A percentile compares a stretch with the other conserved stretches of the same genome.
Conservation (phyloP, 2,329 filamentous ascomycete genomes). For the Lomentospora prolificans region DNA sequence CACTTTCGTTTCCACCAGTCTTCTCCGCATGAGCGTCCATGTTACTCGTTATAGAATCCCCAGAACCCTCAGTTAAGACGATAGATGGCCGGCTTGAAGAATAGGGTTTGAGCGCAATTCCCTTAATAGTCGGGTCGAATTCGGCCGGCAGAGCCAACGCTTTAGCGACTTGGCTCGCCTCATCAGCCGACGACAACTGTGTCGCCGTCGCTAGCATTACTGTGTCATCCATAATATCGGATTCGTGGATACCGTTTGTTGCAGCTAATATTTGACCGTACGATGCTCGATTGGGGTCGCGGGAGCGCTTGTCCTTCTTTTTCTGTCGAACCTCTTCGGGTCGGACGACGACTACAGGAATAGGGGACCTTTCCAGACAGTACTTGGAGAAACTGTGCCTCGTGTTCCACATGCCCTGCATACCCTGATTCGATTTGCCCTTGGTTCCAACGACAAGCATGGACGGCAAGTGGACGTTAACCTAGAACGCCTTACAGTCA, state of each 20-base stretch:
- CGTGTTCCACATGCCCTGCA: constrained; percentile 72
- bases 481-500: constrained; percentile 38
- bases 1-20: constrained; percentile 28
- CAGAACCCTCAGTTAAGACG: background rate
- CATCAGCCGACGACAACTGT: constrained; percentile 47
- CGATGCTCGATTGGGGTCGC: constrained; percentile 64
- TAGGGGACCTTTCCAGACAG: constrained; percentile 84
- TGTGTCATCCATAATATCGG: constrained; percentile 42
- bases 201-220: constrained; percentile 43
- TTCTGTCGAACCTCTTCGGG: constrained; percentile 80
- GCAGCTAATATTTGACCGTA: constrained; percentile 71
- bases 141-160: constrained; percentile 52
- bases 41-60: background rate
- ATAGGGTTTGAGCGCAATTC: constrained; percentile 27
- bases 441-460: constrained; percentile 86
- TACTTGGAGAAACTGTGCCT: constrained; percentile 86
- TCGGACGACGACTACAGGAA: constrained; percentile 85
- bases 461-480: constrained; percentile 82
- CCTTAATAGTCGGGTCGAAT: constrained; percentile 56
- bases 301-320: constrained; percentile 76
- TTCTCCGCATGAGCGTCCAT: background rate
- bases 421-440: constrained; percentile 72
- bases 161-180: constrained; percentile 54
- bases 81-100: background rate
- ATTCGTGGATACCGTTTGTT: constrained; percentile 45